A percentile compares a stretch with the other conserved stretches of the same genome.
These are phyloP conservation scores for Blastobotrys ciferrii DNA, from an alignment of 1,139 yeast genomes.

Conservation along the genomic window DNA sequence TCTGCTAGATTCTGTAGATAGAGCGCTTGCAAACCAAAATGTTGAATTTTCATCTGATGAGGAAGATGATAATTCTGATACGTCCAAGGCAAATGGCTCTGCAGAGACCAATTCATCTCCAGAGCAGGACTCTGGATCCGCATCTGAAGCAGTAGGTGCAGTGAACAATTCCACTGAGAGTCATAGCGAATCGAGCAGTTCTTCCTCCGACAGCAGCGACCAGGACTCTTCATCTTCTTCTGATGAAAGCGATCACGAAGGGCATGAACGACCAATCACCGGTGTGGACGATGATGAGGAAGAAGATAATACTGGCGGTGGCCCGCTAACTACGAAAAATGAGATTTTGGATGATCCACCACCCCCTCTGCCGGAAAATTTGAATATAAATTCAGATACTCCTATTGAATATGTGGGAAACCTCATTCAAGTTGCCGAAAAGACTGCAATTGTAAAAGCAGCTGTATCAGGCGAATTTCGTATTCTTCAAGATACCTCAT, in stretches of 20 bases:
- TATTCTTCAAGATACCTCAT: slow-evolving; percentile 69
- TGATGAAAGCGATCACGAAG: slow-evolving; percentile 23
- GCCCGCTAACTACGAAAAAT: slow-evolving; percentile 74
- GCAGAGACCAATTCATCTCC: slow-evolving; percentile 13
- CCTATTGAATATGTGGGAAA: slow-evolving; percentile 73
- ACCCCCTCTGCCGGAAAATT: slow-evolving; percentile 67
- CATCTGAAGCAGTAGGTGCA: slow-evolving; percentile 13
- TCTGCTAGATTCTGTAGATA: slow-evolving; percentile 22
- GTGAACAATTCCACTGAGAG: slow-evolving; percentile 21
- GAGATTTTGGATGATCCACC: slow-evolving; percentile 71
- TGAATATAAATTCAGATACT: slow-evolving; percentile 54
- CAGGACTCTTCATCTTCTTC: slow-evolving; percentile 14
- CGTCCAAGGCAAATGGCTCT: slow-evolving; percentile 8
- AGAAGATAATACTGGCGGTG: slow-evolving; percentile 29
- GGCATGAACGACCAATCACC: slow-evolving; percentile 17
- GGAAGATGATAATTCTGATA: slow-evolving; percentile 14
- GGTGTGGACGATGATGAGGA: slow-evolving; percentile 20
- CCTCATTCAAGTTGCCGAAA: slow-evolving; percentile 69
- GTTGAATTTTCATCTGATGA: slow-evolving; percentile 31
- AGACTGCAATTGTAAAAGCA: slow-evolving; percentile 70
- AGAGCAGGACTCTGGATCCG: slow-evolving; percentile 18
- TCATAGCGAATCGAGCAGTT: slow-evolving; percentile 22
- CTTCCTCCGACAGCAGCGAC: slow-evolving; percentile 28
- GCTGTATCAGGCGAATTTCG: slow-evolving; percentile 80
- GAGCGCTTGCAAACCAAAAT: slow-evolving; percentile 28